phyloP scores from a whole-genome alignment of 1,284 basidiomycete species.

The Paramarasmius palmivorus region DNA sequence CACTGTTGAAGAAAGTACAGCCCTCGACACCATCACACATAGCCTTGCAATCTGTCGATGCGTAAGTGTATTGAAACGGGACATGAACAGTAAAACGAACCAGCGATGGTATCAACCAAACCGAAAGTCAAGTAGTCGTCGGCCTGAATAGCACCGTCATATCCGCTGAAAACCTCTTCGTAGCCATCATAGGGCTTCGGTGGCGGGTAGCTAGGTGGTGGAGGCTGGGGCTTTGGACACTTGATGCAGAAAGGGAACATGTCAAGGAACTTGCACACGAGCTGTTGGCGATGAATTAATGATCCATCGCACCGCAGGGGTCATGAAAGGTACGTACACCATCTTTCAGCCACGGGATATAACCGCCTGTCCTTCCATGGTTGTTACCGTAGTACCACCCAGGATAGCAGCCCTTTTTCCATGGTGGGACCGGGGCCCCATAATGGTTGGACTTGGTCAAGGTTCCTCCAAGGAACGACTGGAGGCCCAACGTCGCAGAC shows the following conservation, averaged over 20 bases:
- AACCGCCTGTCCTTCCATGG: constrained; percentile 22
- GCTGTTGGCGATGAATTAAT: constrained; percentile 20
- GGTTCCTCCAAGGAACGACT: constrained; percentile 20
- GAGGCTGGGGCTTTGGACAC: constrained; percentile 29
- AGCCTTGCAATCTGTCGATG: constrained; percentile 35
- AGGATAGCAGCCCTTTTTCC: constrained; percentile 31
- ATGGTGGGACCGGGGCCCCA: constrained; percentile 38
- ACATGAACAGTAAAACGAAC: constrained; percentile 24
- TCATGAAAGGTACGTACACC: constrained; percentile 20
- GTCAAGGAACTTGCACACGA: constrained; percentile 35
- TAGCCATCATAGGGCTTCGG: constrained; percentile 33
- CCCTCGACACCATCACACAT: constrained; percentile 42
- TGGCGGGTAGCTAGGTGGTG: constrained; percentile 5
- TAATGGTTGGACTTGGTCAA: constrained; percentile 32
- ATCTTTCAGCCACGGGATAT: constrained; percentile 30
- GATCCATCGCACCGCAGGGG: not conserved
- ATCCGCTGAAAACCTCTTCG: constrained; percentile 36
- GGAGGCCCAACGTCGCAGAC: no score
- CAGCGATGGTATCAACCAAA: constrained; percentile 41
- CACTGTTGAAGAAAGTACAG: constrained; percentile 46
- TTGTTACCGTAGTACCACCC: constrained; percentile 42
- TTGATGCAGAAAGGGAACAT: constrained; percentile 33
- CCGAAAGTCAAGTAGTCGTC: constrained; percentile 43
- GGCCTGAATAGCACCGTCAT: constrained; percentile 42
- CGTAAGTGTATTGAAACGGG: not conserved